Base-by-base conservation (phyloP, 352 stramenopile genomes). In the Phytopythium litorale region DNA sequence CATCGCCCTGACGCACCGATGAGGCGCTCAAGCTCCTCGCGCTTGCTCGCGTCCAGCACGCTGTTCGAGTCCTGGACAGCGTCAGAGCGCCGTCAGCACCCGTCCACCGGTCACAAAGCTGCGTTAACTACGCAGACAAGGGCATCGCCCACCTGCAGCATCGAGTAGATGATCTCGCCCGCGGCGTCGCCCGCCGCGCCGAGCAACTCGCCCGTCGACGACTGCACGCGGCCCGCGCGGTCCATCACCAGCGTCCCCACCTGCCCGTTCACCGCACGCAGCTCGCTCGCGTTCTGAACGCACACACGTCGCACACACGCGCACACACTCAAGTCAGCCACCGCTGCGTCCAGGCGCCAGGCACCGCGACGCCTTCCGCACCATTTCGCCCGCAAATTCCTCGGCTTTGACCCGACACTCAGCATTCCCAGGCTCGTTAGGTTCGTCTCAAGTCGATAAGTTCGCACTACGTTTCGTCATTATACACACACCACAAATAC, bases 21-120 rank as follows among this genome's bases (percentile, higher is more conserved):
- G 56, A 94, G 72, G 15, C 81, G 77, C 55, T 89, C 67, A 11
- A 94, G 70, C 23, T 73, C 68, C 63, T 94, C 84, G 53, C 78
- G 84, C 45, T 85, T 73, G 60, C 64, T 70, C 8, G 57, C 45
- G 13, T 91, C 76, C 49, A 88, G 62, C 37, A 88, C 75, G 60
- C 75, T 76, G 40, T 65, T 74, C n/a, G 81, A 75, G 64, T 91
- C 79, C 72, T 88, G 58, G 21, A 7, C n/a, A 16, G n/a, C 19
- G 12, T 28, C 19, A 30, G 11, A 28, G 43, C n/a, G 1, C 43
- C 23, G 21, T 53, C 49, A 62, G 19, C 18, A 48, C 42, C 15
- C 42, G 25, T 7, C 12, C 1, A 40, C 35, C 25, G 21, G 15
- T 4, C 6, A 18, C 11, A 33, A 6, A 16, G 1, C 18, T 21